Conservation (phyloP, 2,329 filamentous ascomycete genomes). For the Chaetomiaceae sp. region DNA sequence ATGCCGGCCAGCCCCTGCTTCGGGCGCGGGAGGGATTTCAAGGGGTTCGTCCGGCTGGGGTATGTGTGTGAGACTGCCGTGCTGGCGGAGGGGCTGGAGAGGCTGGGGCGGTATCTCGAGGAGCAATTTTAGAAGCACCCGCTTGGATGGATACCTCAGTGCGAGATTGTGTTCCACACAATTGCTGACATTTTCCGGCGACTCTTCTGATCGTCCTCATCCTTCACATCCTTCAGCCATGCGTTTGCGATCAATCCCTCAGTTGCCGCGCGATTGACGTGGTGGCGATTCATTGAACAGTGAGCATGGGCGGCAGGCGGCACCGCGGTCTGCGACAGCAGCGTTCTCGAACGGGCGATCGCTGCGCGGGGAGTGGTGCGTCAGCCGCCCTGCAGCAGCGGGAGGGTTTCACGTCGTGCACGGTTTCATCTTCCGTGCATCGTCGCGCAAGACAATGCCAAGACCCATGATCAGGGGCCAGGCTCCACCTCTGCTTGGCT, state of each 20-base stretch:
- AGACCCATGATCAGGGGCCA: not conserved
- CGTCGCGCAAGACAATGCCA: not conserved
- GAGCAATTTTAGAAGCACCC: conserved; percentile 23
- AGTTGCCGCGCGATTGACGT: too few species aligned
- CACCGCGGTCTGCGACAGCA: not conserved
- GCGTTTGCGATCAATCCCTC: too few species aligned
- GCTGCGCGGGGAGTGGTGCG: not conserved
- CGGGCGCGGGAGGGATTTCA: conserved; percentile 58
- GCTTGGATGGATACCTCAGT: too few species aligned
- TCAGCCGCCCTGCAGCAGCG: not conserved
- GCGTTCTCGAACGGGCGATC: not conserved
- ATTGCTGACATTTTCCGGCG: too few species aligned
- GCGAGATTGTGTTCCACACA: too few species aligned
- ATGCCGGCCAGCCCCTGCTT: conserved; percentile 70
- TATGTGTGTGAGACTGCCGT: conserved; percentile 67
- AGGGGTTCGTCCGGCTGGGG: conserved; percentile 70
- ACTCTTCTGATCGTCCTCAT: too few species aligned
- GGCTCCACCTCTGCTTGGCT: too few species aligned
- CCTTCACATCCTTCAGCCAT: too few species aligned
- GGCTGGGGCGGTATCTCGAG: conserved; percentile 37
- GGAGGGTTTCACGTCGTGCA: not conserved
- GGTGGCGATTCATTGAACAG: too few species aligned
- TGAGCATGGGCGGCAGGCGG: not conserved
- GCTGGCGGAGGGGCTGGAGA: conserved; percentile 58
- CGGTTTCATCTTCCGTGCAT: not conserved